Evolutionary conservation across 495 filamentous ascomycete species (phyloP).

Genomic region (Astrothelium subdiscretum): DNA sequence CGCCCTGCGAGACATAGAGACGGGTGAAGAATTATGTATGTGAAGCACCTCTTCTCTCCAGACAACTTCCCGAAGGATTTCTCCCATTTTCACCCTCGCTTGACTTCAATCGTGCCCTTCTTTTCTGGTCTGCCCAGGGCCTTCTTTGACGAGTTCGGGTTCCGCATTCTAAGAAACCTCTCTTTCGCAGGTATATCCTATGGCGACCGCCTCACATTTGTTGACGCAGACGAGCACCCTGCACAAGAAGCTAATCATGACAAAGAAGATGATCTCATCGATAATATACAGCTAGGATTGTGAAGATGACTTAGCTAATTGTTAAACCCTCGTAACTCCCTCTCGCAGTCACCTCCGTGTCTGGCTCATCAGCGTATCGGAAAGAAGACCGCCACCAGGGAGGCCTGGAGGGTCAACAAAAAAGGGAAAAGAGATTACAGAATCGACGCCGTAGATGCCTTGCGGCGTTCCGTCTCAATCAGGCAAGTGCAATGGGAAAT

Average conservation of each 20-base stretch:
- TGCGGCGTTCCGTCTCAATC: background rate
- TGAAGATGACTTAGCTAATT: background rate
- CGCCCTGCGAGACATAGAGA: constrained; percentile 37
- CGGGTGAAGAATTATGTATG: constrained; percentile 42
- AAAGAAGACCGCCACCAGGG: background rate
- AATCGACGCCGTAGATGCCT: background rate
- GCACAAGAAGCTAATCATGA: constrained; percentile 3
- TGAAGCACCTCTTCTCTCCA: background rate
- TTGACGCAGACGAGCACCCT: constrained; percentile 31
- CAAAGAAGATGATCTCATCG: constrained; percentile 18
- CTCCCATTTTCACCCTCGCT: too few species aligned
- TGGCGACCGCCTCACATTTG: constrained; percentile 40
- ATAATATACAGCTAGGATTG: constrained; percentile 21
- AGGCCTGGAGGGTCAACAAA: background rate
- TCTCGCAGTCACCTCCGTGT: background rate
- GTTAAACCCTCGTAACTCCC: background rate
- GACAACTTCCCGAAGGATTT: background rate
- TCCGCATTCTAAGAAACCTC: too few species aligned
- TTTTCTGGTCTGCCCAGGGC: too few species aligned
- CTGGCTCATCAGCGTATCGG: background rate
- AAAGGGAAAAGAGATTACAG: background rate
- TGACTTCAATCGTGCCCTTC: too few species aligned
- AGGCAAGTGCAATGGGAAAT: background rate
- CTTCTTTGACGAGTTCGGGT: too few species aligned
- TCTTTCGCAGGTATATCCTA: constrained; percentile 48